phyloP scores from a whole-genome alignment of 108 stramenopile species.

The Fistulifera pelliculosa region DNA sequence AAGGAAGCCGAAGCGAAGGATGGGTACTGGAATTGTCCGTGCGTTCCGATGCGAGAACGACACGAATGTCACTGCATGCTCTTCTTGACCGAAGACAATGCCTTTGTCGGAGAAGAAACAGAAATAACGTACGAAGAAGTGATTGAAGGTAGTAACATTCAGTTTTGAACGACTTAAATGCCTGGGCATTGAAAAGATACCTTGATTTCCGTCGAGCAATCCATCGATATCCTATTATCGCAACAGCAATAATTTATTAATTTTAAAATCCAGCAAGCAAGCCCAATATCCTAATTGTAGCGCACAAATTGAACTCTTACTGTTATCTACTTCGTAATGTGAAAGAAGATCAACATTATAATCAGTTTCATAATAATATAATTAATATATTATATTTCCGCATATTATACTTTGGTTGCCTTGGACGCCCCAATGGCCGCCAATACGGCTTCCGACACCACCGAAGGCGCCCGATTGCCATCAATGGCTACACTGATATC shows the following conservation, averaged over 20 bases:
- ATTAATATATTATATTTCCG: background rate
- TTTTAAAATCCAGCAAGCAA: too few relatives aligned
- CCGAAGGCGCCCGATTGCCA: constrained; percentile 52
- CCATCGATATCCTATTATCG: too few relatives aligned
- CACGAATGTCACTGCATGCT: constrained; percentile 89
- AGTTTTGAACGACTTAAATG: too few relatives aligned
- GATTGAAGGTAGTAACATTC: constrained; percentile 22
- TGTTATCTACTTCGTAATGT: too few relatives aligned
- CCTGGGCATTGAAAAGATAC: too few relatives aligned
- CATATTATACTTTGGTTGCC: background rate
- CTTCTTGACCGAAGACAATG: constrained; percentile 79
- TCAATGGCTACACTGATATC: constrained; percentile 73
- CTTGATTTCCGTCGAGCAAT: too few relatives aligned
- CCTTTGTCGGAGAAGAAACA: constrained; percentile 51
- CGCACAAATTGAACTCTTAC: too few relatives aligned
- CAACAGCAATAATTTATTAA: too few relatives aligned
- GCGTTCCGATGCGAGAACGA: constrained; percentile 58
- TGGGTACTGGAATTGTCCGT: constrained; percentile 86
- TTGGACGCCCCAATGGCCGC: constrained; percentile 18
- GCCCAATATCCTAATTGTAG: too few relatives aligned
- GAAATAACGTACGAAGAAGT: constrained; percentile 34
- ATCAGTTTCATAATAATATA: background rate
- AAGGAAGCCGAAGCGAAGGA: constrained; percentile 84
- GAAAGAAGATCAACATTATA: too few relatives aligned
- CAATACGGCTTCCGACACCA: constrained; percentile 44